A percentile compares a stretch with the other conserved stretches of the same genome.
phyloP scores from a whole-genome alignment of 345 rosid genomes.

The Moringa oleifera region DNA sequence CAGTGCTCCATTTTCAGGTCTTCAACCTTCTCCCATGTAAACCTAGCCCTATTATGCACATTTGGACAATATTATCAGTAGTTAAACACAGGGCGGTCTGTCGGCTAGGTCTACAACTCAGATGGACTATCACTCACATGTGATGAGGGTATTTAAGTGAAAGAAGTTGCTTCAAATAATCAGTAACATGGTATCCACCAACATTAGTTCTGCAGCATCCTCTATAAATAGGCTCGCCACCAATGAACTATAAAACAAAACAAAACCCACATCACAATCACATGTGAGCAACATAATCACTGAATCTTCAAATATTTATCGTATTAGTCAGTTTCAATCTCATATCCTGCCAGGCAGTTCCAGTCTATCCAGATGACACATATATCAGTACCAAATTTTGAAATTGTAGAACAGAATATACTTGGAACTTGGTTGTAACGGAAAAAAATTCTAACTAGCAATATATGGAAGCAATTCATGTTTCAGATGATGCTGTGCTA shows the following conservation, averaged over 20 bases:
- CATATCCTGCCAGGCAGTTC: background rate
- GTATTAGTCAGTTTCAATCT: too few relatives aligned
- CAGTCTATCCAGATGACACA: background rate
- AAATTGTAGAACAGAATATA: too few relatives aligned
- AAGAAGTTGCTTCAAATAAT: slow-evolving; percentile 87
- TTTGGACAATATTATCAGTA: slow-evolving; percentile 8
- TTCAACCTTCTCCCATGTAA: slow-evolving; percentile 95
- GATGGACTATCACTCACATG: slow-evolving; percentile 40
- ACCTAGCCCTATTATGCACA: slow-evolving; percentile 48
- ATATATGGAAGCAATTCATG: too few relatives aligned
- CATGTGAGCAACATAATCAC: background rate
- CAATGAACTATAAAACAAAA: slow-evolving; percentile 56
- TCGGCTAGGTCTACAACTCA: background rate
- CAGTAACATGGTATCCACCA: slow-evolving; percentile 91
- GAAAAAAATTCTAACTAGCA: too few relatives aligned
- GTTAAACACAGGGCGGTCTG: background rate
- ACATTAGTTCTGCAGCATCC: slow-evolving; percentile 82
- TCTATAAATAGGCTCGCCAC: slow-evolving; percentile 76
- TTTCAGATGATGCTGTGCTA: too few relatives aligned
- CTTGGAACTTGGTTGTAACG: too few relatives aligned
- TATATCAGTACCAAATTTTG: too few relatives aligned
- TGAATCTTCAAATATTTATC: background rate
- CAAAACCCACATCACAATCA: slow-evolving; percentile 6
- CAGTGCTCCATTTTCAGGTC: slow-evolving; percentile 96
- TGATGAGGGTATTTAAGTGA: slow-evolving; percentile 93